These are phyloP conservation scores for Naganishia vishniacii DNA, from an alignment of 768 basidiomycete species.

Conservation along the genomic window DNA sequence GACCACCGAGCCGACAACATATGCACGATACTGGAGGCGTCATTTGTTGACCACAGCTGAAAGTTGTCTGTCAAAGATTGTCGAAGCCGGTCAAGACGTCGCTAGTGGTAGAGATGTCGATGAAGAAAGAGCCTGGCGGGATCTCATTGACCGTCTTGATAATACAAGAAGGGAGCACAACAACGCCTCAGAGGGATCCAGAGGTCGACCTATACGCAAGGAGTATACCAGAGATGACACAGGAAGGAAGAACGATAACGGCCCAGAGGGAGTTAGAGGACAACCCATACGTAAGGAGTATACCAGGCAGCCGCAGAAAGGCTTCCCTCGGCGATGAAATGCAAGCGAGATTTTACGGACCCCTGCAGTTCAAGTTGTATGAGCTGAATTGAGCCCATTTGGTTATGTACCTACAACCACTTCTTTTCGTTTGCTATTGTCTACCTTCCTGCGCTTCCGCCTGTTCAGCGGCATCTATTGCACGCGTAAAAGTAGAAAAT, in stretches of 20 bases:
- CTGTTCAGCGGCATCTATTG: constrained; percentile 69
- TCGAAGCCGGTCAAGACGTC: not conserved
- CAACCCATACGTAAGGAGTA: too few species aligned
- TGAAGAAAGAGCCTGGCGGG: constrained; percentile 2
- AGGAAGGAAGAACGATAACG: too few species aligned
- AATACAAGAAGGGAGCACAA: not conserved
- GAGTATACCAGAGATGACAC: too few species aligned
- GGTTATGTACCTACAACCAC: not conserved
- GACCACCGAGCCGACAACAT: not conserved
- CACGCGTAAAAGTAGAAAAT: constrained; percentile 58
- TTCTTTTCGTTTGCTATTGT: not conserved
- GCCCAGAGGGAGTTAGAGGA: too few species aligned
- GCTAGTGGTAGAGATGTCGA: not conserved
- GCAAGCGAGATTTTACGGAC: too few species aligned
- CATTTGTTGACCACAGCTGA: not conserved
- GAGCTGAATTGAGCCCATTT: not conserved
- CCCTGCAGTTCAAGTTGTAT: too few species aligned
- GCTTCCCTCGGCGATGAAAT: too few species aligned
- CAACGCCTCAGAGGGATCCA: not conserved
- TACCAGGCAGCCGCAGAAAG: too few species aligned
- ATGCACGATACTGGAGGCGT: constrained; percentile 4
- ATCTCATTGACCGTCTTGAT: not conserved
- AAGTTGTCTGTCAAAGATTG: not conserved
- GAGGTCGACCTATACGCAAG: not conserved
- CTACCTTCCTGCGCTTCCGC: constrained; percentile 29